Evolutionary conservation across 2,329 filamentous ascomycete species (phyloP), one percentile per base, ranked within the genome.

Genomic region (Fusarium palustre): DNA sequence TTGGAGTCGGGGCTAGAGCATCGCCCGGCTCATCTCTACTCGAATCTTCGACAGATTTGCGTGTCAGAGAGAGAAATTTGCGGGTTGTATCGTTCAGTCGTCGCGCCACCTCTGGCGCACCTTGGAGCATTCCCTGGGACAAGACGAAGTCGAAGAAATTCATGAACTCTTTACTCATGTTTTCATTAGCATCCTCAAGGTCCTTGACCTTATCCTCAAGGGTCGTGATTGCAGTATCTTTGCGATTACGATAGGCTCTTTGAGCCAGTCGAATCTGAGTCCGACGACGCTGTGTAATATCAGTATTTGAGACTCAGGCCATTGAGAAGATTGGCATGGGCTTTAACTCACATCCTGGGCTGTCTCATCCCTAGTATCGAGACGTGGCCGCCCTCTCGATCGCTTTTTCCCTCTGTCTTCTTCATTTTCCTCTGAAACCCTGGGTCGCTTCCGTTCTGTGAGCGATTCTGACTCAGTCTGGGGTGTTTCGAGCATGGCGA

Each of bases 211-310:
- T 86, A 55, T 87, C 85, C 75, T 93, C 90, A 13, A 97, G 84
- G 1, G 87, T 88, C 30, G 88, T 86, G 58, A 97, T 95, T 7
- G 92, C 91, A 24, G 87, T 90, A 76, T 97, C 94, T 79, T 97
- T 97, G 53, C 94, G 90, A 74, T 91, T 88, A 18, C 94, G 88
- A 76, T 97, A 97, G 1, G 93, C 93, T 69, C 93, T 85, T 78
- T 97, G 94, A 3, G 94, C 94, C 56, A 95, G 86, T 25, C 94
- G 90, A 68, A 97, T 96, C 77, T 97, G 94, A 7, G 92, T 95
- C 56, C 94, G 88, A 54, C 94, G 91, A 66, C 93, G 90, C 91
- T 92, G 41, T 41, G 64, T 46, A 24, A 65, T 66, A 66, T 79
- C 60, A 78, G 74, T 57, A 45, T 15, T 48, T 59, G 38, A 52